These are phyloP conservation scores for Tolypocladium tropicale DNA, from an alignment of 2,329 filamentous ascomycete species.

Conservation along the genomic window DNA sequence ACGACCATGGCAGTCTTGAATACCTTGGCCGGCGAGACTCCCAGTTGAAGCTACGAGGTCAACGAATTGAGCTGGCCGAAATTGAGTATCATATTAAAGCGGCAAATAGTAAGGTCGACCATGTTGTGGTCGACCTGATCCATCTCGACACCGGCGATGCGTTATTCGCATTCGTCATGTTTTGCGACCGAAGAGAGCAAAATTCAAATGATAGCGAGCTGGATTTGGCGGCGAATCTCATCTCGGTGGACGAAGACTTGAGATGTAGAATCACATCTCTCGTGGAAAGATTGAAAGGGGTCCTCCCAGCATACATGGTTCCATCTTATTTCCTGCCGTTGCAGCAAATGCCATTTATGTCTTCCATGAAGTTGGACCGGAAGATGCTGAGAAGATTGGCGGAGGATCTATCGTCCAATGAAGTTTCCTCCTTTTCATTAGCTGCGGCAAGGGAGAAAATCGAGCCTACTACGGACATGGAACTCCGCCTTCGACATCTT, in stretches of 20 bases:
- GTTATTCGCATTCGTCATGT: background rate
- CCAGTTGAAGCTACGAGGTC: conserved; percentile 10
- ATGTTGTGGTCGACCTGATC: background rate
- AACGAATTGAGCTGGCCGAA: conserved; percentile 9
- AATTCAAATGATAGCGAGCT: background rate
- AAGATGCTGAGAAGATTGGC: background rate
- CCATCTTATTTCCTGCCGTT: background rate
- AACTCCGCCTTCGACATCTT: background rate
- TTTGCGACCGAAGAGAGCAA: background rate
- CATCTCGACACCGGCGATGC: background rate
- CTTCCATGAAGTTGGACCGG: conserved; percentile 8
- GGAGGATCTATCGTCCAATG: background rate
- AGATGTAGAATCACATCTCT: background rate
- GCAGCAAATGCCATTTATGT: conserved; percentile 6
- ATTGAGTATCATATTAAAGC: conserved; percentile 4
- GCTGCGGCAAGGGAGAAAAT: background rate
- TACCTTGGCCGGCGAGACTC: conserved; percentile 3
- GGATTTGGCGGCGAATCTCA: background rate
- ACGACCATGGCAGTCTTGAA: conserved; percentile 7
- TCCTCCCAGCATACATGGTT: conserved; percentile 1
- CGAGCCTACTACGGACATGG: background rate
- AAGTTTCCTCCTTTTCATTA: background rate
- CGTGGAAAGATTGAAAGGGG: background rate
- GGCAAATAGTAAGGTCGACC: background rate
- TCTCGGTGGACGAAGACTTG: background rate